Base-by-base conservation (phyloP, 768 basidiomycete genomes). In the Trametes meyenii region DNA sequence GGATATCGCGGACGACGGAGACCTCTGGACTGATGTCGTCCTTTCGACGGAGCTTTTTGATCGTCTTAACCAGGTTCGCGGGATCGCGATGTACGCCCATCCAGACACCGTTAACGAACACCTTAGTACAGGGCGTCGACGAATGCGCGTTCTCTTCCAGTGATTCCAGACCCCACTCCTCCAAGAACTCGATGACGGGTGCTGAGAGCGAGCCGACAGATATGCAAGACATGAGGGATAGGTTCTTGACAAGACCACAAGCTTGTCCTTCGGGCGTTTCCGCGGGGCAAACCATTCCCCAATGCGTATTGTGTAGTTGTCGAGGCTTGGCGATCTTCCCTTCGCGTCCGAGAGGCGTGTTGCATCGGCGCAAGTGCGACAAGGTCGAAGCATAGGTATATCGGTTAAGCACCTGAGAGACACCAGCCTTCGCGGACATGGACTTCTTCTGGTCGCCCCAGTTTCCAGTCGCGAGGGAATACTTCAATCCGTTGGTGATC, bases 231-330 rank as follows among this genome's bases (percentile, higher is more conserved):
- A 98, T 96, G 66, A 98, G 86, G 0, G 97, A 93, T 59, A 99
- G 78, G 76, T 99, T 98, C 80, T 99, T 98, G 76, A 98, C 97
- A 45, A 98, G 85, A 76, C 97, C 97, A 76, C 97, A 99, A 62
- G 97, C 97, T 74, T 98, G 97, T 48, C 97, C 97, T 86, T 99
- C 97, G 1, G 97, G 97, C 3, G 97, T 99, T 75, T 99, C 97
- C 40, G 97, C 97, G 44, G 97, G 97, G 72, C 97, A 99, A 19
- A 99, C 97, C 97, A 99, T 98, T 39, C 97, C 97, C 97, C 97
- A 99, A 70, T 99, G 97, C 0, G 97, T 98, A 70, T 99, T 99
- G 75, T 99, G 97, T 57, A 99, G 80, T 69, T 99, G 97, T 69
- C 97, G 97, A 58, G 97, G 97, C 73, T 98, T 98, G 48, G 97